These are phyloP conservation scores for Oxytropis ochrocephala DNA, from an alignment of 306 rosid genomes.

Conservation along the genomic window DNA sequence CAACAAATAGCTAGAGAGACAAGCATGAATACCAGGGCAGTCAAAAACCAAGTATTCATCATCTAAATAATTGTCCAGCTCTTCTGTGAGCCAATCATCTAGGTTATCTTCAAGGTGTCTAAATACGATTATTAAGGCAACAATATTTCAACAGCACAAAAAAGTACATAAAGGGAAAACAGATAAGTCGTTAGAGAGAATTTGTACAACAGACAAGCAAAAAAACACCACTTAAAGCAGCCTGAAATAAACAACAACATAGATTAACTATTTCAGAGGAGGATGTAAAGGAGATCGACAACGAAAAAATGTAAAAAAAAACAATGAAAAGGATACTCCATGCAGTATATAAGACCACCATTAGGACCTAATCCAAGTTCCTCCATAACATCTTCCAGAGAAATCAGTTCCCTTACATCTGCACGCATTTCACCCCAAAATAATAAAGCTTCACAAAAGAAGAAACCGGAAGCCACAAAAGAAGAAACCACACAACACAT, in stretches of 20 bases:
- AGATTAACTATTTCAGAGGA: background rate
- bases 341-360: constrained; percentile 92
- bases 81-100: constrained; percentile 79
- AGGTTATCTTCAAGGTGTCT: constrained; percentile 87
- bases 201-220: background rate
- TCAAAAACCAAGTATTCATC: constrained; percentile 91
- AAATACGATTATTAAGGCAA: constrained; percentile 43
- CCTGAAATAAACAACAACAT: background rate
- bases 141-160: background rate
- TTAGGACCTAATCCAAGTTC: constrained; percentile 94
- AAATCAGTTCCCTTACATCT: constrained; percentile 90
- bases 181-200: background rate
- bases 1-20: background rate
- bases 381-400: constrained; percentile 95
- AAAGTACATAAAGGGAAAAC: background rate
- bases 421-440: constrained; percentile 23
- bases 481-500: background rate
- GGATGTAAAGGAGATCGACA: background rate
- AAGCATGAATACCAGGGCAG: constrained; percentile 69
- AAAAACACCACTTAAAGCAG: background rate
- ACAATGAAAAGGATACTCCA: constrained; percentile 87
- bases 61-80: constrained; percentile 71
- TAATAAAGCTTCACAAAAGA: background rate
- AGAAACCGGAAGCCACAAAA: background rate
- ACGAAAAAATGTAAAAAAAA: background rate